These are phyloP conservation scores for Toxicodendron radicans DNA, from an alignment of 345 rosid species.

Conservation along the genomic window DNA sequence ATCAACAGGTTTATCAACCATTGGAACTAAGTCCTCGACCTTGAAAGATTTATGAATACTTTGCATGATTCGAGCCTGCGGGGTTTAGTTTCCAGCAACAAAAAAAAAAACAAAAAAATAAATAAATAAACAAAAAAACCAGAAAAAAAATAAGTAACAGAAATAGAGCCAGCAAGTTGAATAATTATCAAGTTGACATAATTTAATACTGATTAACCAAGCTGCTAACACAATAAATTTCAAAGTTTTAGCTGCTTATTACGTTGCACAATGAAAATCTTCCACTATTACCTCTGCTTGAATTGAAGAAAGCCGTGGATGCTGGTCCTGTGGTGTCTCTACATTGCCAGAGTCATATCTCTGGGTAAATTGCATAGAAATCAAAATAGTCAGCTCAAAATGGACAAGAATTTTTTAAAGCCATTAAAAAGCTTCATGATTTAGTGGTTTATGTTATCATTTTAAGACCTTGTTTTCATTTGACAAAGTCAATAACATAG, in stretches of 20 bases:
- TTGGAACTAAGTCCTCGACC: conserved; percentile 28
- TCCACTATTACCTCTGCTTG: conserved; percentile 40
- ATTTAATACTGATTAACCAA: neutral
- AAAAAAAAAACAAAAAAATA: too few species aligned
- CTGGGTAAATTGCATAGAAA: conserved; percentile 30
- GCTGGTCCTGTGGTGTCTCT: conserved; percentile 24
- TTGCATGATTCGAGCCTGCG: conserved; percentile 13
- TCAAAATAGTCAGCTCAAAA: conserved; percentile 7
- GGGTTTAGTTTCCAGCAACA: conserved; percentile 2
- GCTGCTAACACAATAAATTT: neutral
- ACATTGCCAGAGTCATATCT: conserved; percentile 34
- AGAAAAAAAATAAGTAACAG: neutral
- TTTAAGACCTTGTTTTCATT: too few species aligned
- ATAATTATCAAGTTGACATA: neutral
- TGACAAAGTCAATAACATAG: too few species aligned
- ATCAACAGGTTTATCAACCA: conserved; percentile 41
- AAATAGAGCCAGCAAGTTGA: neutral
- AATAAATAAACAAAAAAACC: neutral
- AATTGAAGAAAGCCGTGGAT: conserved; percentile 31
- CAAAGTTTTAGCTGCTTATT: conserved; percentile 1
- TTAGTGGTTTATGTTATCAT: too few species aligned
- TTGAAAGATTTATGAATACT: conserved; percentile 29
- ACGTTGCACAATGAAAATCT: neutral
- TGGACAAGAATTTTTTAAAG: too few species aligned
- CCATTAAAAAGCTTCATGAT: too few species aligned